Evolutionary conservation across 2,329 filamentous ascomycete genomes (phyloP).

Genomic region (Cytospora piceicola): DNA sequence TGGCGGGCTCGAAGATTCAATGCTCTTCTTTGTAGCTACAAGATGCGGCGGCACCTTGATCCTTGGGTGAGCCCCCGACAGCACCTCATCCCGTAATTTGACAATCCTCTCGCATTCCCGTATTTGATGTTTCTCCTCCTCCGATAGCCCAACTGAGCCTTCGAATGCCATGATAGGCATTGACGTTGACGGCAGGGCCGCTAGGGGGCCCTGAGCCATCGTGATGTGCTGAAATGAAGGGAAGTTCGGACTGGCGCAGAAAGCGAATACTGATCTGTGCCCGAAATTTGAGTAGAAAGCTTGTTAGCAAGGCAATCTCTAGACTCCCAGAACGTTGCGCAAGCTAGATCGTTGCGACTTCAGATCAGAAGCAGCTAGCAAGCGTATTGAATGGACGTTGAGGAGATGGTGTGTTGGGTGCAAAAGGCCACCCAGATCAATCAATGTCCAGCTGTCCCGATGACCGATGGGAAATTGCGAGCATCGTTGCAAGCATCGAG

Average conservation of each 20-base stretch:
- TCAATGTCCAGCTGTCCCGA: constrained; percentile 12
- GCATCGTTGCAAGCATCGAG: background rate
- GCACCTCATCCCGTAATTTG: constrained; percentile 76
- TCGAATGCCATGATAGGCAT: constrained; percentile 21
- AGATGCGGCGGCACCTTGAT: constrained; percentile 59
- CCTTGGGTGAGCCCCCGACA: constrained; percentile 73
- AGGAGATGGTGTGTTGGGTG: constrained; percentile 10
- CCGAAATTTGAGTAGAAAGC: constrained; percentile 9
- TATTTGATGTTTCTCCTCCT: constrained; percentile 60
- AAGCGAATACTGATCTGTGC: constrained; percentile 19
- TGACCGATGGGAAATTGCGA: constrained; percentile 23
- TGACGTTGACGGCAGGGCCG: constrained; percentile 20
- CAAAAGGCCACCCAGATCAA: constrained; percentile 11
- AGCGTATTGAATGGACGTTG: constrained; percentile 7
- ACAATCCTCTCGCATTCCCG: constrained; percentile 80
- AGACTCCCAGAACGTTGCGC: constrained; percentile 12
- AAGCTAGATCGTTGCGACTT: constrained; percentile 7
- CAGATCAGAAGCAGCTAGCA: constrained; percentile 1
- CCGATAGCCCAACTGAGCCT: constrained; percentile 38
- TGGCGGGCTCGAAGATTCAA: constrained; percentile 33
- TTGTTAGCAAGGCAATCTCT: constrained; percentile 20
- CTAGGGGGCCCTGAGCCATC: constrained; percentile 33
- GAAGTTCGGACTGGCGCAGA: constrained; percentile 16
- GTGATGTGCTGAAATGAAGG: constrained; percentile 5
- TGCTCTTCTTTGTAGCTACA: constrained; percentile 34